These are phyloP conservation scores for Ophiobolus disseminans DNA, from an alignment of 2,329 filamentous ascomycete species.

Conservation along the genomic window DNA sequence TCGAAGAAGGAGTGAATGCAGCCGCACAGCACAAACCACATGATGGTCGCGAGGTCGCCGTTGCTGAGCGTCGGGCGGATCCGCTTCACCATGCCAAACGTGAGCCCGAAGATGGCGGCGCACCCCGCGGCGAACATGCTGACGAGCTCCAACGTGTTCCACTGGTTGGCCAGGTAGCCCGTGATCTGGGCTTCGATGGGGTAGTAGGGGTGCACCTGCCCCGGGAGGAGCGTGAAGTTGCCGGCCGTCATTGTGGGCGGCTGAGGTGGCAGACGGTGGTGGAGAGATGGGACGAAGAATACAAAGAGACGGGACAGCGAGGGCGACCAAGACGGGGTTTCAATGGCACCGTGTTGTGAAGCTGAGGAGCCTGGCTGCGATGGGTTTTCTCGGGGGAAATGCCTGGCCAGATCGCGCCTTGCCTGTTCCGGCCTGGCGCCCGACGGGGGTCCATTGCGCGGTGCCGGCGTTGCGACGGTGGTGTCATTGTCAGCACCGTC, in stretches of 20 bases:
- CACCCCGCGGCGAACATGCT: slow-evolving; percentile 65
- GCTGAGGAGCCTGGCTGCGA: neutral
- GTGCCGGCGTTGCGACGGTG: neutral
- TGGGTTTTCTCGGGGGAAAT: neutral
- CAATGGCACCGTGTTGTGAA: neutral
- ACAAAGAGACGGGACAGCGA: neutral
- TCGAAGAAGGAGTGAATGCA: slow-evolving; percentile 83
- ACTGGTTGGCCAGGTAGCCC: slow-evolving; percentile 71
- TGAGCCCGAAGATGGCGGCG: slow-evolving; percentile 63
- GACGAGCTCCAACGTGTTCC: slow-evolving; percentile 65
- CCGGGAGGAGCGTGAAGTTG: slow-evolving; percentile 22
- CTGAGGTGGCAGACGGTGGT: neutral
- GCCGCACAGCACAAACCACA: slow-evolving; percentile 80
- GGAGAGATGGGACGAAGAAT: neutral
- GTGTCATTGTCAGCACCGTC: neutral
- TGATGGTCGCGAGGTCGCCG: slow-evolving; percentile 64
- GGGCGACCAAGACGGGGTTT: neutral
- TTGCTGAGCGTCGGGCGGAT: slow-evolving; percentile 60
- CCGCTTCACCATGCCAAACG: slow-evolving; percentile 61
- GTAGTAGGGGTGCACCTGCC: slow-evolving; percentile 70
- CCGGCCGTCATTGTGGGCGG: slow-evolving; percentile 14
- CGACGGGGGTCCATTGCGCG: slow-evolving; percentile 3
- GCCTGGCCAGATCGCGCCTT: too few species aligned
- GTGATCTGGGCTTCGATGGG: slow-evolving; percentile 68
- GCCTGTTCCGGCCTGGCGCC: neutral